Base-by-base conservation (phyloP, 2,329 filamentous ascomycete species). In the Exophiala sideris region DNA sequence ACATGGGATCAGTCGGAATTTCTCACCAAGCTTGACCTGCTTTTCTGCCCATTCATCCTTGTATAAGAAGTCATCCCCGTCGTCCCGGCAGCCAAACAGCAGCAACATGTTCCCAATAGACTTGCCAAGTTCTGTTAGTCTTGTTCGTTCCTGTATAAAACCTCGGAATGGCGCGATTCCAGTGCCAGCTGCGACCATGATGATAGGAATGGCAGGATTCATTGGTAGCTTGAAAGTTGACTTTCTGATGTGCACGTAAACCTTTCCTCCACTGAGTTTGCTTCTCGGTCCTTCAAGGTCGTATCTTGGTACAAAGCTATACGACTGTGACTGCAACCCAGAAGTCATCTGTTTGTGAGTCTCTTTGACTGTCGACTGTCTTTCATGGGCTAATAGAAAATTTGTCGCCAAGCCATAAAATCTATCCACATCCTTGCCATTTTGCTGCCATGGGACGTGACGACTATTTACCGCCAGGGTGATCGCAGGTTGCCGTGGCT, bases 311-410 rank as follows among this genome's bases (percentile, higher is more conserved):
- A 3, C 73, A 64, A 58, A 70, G 75, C 16, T 73, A 74, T 48
- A 71, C 73, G 63, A 75, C 73, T 1, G 75, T 68, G n/a, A 73
- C n/a, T 44, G 41, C 14, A 9, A 21, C 14, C 41, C 8, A 20
- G 21, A 20, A 11, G 7, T 16, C 12, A 16, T 20, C 12, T 41
- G 39, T 9, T 45, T 12, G 48, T 45, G 14, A 45, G 48, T 21
- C 40, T 36, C 5, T 16, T 35, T 14, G 4, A 41, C 33, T 48
- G 21, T 51, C 51, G 70, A 72, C 4, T 64, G 58, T 0, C 72
- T 73, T 34, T 45, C 48, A 5, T 50, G 52, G 5, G 52, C 47
- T 5, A 55, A 48, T 3, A 55, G 48, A 33, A 50, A 55, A 24
- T 55, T 55, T 21, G 52, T 45, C n/a, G 52, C 44, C 8, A 55